Percentiles rank a stretch among this genome's conserved stretches.
Conservation (phyloP, 768 basidiomycete species). For the Lactarius hengduanensis region DNA sequence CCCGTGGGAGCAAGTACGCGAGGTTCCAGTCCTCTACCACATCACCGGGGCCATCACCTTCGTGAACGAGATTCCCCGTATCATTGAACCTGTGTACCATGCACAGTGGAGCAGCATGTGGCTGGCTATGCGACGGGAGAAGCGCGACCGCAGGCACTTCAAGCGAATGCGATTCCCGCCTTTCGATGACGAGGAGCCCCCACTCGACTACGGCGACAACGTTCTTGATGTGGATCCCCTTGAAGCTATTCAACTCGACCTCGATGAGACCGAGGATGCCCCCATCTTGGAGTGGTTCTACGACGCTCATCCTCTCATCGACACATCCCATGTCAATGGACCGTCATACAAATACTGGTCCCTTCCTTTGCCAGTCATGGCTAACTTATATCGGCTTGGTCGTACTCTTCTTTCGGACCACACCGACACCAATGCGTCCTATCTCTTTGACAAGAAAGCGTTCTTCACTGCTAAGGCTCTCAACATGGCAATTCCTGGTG, state of each 20-base stretch:
- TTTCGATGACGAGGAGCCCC: conserved; percentile 99
- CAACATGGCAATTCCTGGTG: conserved; percentile 96
- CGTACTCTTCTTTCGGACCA: conserved; percentile 92
- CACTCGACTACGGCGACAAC: conserved; percentile 98
- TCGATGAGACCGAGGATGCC: conserved; percentile 88
- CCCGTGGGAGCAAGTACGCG: conserved; percentile 99
- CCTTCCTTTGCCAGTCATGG: conserved; percentile 91
- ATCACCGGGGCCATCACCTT: conserved; percentile 99
- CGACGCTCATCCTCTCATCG: conserved; percentile 90
- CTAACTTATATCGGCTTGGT: conserved; percentile 93
- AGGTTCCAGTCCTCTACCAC: conserved; percentile 97
- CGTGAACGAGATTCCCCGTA: conserved; percentile 95
- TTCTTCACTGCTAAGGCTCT: conserved; percentile 99
- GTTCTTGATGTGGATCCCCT: conserved; percentile 96
- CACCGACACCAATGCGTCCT: conserved; percentile 85
- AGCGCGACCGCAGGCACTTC: conserved; percentile 97
- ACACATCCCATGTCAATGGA: conserved; percentile 89
- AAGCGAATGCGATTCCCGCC: conserved; percentile 99
- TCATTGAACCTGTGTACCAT: conserved; percentile 97
- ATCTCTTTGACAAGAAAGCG: conserved; percentile 95
- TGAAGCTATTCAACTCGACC: conserved; percentile 95
- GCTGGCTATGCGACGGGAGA: conserved; percentile 98
- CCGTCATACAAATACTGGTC: conserved; percentile 93
- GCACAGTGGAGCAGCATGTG: conserved; percentile 99
- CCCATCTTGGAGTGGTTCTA: conserved; percentile 99